Conservation (phyloP, 2,329 filamentous ascomycete genomes). For the Xylariaceae sp. region DNA sequence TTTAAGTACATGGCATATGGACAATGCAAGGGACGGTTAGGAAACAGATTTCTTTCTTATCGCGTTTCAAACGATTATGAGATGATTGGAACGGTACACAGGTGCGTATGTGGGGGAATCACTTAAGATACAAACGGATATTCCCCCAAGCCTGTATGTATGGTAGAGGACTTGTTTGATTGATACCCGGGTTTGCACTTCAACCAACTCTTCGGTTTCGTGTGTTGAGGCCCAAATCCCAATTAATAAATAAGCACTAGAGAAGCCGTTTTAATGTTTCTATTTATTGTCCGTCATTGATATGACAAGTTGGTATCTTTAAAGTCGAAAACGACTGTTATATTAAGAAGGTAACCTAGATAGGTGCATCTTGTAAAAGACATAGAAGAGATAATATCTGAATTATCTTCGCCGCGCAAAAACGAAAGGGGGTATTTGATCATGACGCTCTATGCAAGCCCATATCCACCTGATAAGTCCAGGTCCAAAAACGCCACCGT, state of each 20-base stretch:
- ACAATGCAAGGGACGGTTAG: background rate
- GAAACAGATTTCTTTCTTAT: too few relatives aligned
- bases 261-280: too few relatives aligned
- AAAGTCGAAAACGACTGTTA: background rate
- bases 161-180: background rate
- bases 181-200: background rate
- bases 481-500: constrained; percentile 11
- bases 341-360: too few relatives aligned
- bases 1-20: background rate
- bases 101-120: background rate
- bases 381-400: constrained; percentile 10
- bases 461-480: constrained; percentile 5
- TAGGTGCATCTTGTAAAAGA: constrained; percentile 1
- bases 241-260: too few relatives aligned
- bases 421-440: constrained; percentile 30
- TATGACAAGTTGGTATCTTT: background rate
- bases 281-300: background rate
- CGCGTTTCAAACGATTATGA: background rate
- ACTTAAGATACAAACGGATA: too few relatives aligned
- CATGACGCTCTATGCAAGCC: constrained; percentile 19
- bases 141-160: too few relatives aligned
- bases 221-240: too few relatives aligned
- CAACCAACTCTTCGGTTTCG: too few relatives aligned
- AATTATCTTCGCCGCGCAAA: constrained; percentile 10
- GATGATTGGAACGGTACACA: background rate